phyloP scores from a whole-genome alignment of 2,329 filamentous ascomycete genomes.

The Penicillium sp. region DNA sequence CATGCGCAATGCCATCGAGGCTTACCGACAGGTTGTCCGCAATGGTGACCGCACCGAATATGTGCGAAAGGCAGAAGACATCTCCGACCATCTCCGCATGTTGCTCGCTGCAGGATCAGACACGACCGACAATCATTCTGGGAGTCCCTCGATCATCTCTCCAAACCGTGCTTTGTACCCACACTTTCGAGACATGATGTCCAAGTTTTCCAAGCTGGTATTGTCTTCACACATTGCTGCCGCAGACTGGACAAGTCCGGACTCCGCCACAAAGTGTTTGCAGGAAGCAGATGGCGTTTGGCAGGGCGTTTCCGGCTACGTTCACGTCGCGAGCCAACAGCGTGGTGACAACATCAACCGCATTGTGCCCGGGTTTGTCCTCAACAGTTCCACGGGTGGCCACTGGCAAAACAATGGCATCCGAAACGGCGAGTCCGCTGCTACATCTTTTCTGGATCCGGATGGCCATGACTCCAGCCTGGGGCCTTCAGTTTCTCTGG shows the following conservation, averaged over 20 bases:
- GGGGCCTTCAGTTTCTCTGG: conserved; percentile 71
- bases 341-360: conserved; percentile 88
- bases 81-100: conserved; percentile 90
- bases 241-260: conserved; percentile 89
- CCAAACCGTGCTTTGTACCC: conserved; percentile 96
- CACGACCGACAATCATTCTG: conserved; percentile 97
- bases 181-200: conserved; percentile 99
- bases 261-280: conserved; percentile 90
- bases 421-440: conserved; percentile 60
- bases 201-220: conserved; percentile 97
- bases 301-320: conserved; percentile 90
- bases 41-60: conserved; percentile 82
- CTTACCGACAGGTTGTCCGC: conserved; percentile 84
- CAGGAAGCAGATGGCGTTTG: conserved; percentile 97
- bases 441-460: conserved; percentile 71
- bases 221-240: conserved; percentile 97
- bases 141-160: conserved; percentile 98
- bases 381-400: conserved; percentile 76
- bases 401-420: conserved; percentile 74
- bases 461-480: conserved; percentile 71
- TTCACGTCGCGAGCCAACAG: conserved; percentile 90
- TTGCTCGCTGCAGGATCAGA: conserved; percentile 93
- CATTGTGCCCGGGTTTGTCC: conserved; percentile 89
- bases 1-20: conserved; percentile 86
- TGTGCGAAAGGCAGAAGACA: conserved; percentile 91